Evolutionary conservation across 2,329 filamentous ascomycete genomes (phyloP), one percentile per base, ranked within the genome.

Genomic region (Aspergillus intermedius): DNA sequence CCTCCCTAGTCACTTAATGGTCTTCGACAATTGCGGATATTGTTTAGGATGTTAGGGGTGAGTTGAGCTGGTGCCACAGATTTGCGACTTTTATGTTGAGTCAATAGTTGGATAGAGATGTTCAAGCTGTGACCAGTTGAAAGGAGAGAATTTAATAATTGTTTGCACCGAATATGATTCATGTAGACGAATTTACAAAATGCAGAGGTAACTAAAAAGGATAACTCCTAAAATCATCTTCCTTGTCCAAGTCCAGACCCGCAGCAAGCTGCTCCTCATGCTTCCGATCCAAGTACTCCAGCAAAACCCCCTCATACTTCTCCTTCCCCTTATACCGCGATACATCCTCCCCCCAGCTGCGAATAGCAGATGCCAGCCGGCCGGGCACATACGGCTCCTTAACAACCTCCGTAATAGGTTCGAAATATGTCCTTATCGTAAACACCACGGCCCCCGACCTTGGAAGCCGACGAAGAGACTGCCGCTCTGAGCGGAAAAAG

Each of bases 281-380:
- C 71, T 84, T 86, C 55, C 60, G 60, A 67, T 94, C 88, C 52
- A 94, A 65, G 67, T 84, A 94, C 64, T 88, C 83, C 51, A 94
- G 68, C 61, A 94, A 58, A 0, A 91, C 83, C 22, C 84, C 80
- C 17, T 76, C 79, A 66, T 90, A 94, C 70, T 77, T 81, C 55
- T 88, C 85, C 62, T 77, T 82, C 0, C 89, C 88, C 71, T 93
- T 93, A 64, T 95, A 94, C 56, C 71, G 73, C 13, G 79, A 78
- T 6, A 93, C 87, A 69, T 89, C 83, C 40, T 85, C 81, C 1
- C 84, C 87, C 88, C 88, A 93, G 64, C 87, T 91, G 35, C 88
- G 74, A 3, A 94, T 72, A 4, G 87, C 88, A 57, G 84, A 88
- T 2, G 88, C 88, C 60, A 94, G 65, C 30, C 88, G 69, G 0